Percentiles rank a stretch among this genome's conserved stretches.
Conservation (phyloP, 306 rosid species). For the Sesbania bispinosa region DNA sequence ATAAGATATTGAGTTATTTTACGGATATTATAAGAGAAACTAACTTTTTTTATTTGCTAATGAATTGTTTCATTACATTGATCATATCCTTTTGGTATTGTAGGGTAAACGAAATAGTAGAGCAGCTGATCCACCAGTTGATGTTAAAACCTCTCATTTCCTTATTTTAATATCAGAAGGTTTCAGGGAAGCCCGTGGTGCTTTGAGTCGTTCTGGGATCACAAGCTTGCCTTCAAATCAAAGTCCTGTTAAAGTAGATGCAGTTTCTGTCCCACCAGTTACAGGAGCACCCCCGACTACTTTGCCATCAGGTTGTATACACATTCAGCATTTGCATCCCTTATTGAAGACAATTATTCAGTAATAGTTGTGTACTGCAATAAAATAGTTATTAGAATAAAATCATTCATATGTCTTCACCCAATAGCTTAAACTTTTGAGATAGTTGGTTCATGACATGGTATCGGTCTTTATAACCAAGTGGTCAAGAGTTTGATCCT, state of each 20-base stretch:
- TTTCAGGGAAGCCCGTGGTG: slow-evolving; percentile 81
- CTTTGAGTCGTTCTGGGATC: slow-evolving; percentile 78
- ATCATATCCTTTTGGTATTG: slow-evolving; percentile 38
- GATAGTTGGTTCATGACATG: too few species aligned
- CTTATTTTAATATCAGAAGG: slow-evolving; percentile 82
- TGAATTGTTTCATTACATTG: slow-evolving; percentile 8
- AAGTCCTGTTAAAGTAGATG: slow-evolving; percentile 86
- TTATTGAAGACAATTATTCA: neutral
- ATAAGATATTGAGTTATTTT: neutral
- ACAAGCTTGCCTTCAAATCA: slow-evolving; percentile 65
- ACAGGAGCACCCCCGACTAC: slow-evolving; percentile 73
- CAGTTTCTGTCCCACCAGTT: slow-evolving; percentile 60
- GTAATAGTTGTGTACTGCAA: neutral
- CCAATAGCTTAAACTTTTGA: too few species aligned
- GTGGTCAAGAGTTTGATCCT: too few species aligned
- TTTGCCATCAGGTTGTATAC: slow-evolving; percentile 62
- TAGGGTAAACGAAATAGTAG: slow-evolving; percentile 78
- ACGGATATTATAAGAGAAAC: neutral
- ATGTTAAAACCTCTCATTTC: slow-evolving; percentile 56
- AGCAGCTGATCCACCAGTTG: slow-evolving; percentile 68
- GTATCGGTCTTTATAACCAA: too few species aligned
- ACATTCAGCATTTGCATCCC: neutral
- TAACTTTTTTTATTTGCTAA: neutral
- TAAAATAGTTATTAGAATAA: too few species aligned
- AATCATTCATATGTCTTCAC: too few species aligned